Evolutionary conservation across 1,139 yeast genomes (phyloP), one percentile per base, ranked within the genome.

Genomic region (Saccharomyces hybrid): DNA sequence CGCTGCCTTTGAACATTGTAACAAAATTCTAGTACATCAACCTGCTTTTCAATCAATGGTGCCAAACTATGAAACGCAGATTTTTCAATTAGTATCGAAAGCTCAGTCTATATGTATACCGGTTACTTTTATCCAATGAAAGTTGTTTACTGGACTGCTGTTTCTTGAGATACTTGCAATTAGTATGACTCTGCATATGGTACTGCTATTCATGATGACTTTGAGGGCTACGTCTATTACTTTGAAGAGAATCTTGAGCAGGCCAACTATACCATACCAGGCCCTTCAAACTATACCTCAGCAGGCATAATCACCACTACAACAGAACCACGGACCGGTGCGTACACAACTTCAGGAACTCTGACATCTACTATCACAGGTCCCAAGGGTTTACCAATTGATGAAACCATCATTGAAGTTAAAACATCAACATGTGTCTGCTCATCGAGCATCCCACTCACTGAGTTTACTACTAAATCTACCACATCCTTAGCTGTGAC

Each of bases 1-100:
- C 2, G 61, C 59, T 51, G 72, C 69, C 3, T 66, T 68, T 48
- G 61, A 57, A 21, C 69, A 73, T 59, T 70, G 73, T 61, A 56
- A 26, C 19, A 31, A 31, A 32, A 42, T n/a, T 19, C 42, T 3
- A 49, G 54, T 2, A 34, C 46, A 12, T 28, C 27, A 8, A 38
- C 44, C 27, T 38, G 51, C 31, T 49, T 51, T 26, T 26, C 60
- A 7, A 49, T 58, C 9, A 47, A 52, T 31, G 57, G 50, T 16
- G 46, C 55, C 14, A 51, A 53, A 26, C 54, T 54, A 6, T 12
- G 29, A 47, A 31, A 32, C 24, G 52, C 48, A 16, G 28, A 32
- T 8, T 21, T 21, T 21, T 5, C 24, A 21, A 1, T 21, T 21
- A 21, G 28, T 28, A 9, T 42, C 47, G n/a, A 56, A 42, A 3